Base-by-base conservation (phyloP, 768 basidiomycete species). In the Imleria badia region DNA sequence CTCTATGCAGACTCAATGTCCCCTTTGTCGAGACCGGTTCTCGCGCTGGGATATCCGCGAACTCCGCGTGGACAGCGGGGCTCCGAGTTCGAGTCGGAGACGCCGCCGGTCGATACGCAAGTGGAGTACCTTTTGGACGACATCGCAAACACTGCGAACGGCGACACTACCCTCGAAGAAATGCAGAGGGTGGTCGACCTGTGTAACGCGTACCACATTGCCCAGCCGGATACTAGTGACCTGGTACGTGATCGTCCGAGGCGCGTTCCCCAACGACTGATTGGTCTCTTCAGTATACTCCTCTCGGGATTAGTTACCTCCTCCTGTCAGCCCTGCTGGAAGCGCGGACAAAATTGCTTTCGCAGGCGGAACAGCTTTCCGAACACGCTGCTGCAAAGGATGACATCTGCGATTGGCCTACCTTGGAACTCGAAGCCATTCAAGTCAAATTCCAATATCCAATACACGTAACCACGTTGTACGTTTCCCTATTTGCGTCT, bases 1-100 rank as follows among this genome's bases (percentile, higher is more conserved):
- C 11, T 20, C 5, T 5, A 48, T 61, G 45, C 42, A 45, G 22
- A 36, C 45, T 6, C 48, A 48, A 23, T 61, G 60, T 12, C 60
- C 60, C 6, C 20, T 61, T 11, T 61, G 60, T 29, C 55, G 55
- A 33, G 9, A 19, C 42, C 5, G 14, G 10, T 62, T 58, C 33
- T 30, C 19, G 3, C 30, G 17, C 6, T 1, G 1, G 15, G 56
- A 58, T 13, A 42, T 58, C 47, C 40, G 19, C 30, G 40, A 38
- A 36, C 43, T 62, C n/a, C 44, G 8, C 19, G 43, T 61, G 48
- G 48, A 45, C 30, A 19, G 1, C 14, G 40, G 15, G 15, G 7
- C 3, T 6, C 26, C 3, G 26, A 26, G 26, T 26, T 6, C 42
- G 3, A 33, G 43, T n/a, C 23, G 17, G 17, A 17, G 6, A 1